Evolutionary conservation across 2,329 filamentous ascomycete genomes (phyloP).

Genomic region (Fonsecaea monophora): DNA sequence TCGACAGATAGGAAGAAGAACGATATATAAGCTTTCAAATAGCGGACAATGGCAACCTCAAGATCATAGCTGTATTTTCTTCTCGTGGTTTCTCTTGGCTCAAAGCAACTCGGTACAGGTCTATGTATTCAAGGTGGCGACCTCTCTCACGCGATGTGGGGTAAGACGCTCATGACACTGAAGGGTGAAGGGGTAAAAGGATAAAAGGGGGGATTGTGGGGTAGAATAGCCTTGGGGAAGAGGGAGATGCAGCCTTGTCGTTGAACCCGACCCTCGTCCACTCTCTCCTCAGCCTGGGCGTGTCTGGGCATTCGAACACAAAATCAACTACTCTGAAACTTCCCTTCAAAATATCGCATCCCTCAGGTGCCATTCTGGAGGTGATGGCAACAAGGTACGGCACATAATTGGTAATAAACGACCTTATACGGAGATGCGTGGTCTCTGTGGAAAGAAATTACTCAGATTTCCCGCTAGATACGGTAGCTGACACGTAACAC

Average conservation of each 20-base stretch:
- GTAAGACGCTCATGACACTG: neutral
- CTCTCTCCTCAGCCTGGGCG: too few species aligned
- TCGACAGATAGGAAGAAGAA: neutral
- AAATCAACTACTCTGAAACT: neutral
- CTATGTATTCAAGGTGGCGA: neutral
- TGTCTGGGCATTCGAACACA: too few species aligned
- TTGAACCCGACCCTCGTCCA: too few species aligned
- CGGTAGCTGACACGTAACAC: too few species aligned
- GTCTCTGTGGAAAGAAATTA: too few species aligned
- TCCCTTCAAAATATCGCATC: too few species aligned
- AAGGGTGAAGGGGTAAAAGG: neutral
- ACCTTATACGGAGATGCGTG: too few species aligned
- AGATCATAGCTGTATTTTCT: neutral
- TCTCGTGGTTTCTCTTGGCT: neutral
- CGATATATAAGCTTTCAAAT: neutral
- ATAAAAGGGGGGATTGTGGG: constrained; percentile 1
- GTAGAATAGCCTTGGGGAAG: neutral
- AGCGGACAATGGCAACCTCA: neutral
- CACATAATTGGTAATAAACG: too few species aligned
- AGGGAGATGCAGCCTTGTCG: neutral
- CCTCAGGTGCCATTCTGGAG: too few species aligned
- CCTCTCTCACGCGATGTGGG: neutral
- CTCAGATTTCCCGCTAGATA: too few species aligned
- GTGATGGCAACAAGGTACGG: neutral
- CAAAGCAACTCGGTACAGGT: neutral